phyloP scores from a whole-genome alignment of 352 stramenopile genomes.

The Elongisporangium undulatum region DNA sequence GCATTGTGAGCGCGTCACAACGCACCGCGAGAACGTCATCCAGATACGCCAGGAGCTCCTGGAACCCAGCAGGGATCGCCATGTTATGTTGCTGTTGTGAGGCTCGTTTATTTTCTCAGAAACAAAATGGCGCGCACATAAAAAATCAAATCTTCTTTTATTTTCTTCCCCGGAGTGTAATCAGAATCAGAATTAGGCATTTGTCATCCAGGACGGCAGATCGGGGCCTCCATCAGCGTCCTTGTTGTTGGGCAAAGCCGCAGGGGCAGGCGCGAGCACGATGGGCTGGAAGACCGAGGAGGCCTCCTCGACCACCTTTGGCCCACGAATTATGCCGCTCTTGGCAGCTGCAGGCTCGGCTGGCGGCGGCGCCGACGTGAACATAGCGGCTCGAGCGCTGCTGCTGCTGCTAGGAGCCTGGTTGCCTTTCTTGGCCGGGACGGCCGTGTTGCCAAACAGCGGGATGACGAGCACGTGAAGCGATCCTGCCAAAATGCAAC shows the following conservation, averaged over 20 bases:
- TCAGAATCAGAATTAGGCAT: not conserved
- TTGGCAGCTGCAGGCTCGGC: not conserved
- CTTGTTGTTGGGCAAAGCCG: not conserved
- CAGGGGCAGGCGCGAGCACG: not conserved
- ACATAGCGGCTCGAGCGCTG: not conserved
- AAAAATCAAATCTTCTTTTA: not conserved
- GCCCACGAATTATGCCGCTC: not conserved
- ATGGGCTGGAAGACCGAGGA: slow-evolving; percentile 17
- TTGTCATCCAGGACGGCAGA: not conserved
- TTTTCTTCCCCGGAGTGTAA: not conserved
- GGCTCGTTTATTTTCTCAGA: not conserved
- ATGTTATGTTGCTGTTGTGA: not conserved
- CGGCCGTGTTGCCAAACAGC: slow-evolving; percentile 33
- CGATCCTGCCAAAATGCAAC: slow-evolving; percentile 35
- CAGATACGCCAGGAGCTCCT: slow-evolving; percentile 19
- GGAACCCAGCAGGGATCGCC: slow-evolving; percentile 25
- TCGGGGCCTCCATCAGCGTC: not conserved
- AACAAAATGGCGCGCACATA: not conserved
- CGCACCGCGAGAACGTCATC: slow-evolving; percentile 27
- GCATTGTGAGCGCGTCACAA: not conserved
- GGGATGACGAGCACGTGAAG: slow-evolving; percentile 48
- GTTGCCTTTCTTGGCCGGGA: not conserved
- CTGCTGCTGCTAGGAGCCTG: not conserved
- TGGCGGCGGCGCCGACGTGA: not conserved
- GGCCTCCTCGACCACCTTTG: not conserved